These are phyloP conservation scores for Nannizzia gypsea DNA, from an alignment of 2,329 filamentous ascomycete genomes.

Conservation along the genomic window DNA sequence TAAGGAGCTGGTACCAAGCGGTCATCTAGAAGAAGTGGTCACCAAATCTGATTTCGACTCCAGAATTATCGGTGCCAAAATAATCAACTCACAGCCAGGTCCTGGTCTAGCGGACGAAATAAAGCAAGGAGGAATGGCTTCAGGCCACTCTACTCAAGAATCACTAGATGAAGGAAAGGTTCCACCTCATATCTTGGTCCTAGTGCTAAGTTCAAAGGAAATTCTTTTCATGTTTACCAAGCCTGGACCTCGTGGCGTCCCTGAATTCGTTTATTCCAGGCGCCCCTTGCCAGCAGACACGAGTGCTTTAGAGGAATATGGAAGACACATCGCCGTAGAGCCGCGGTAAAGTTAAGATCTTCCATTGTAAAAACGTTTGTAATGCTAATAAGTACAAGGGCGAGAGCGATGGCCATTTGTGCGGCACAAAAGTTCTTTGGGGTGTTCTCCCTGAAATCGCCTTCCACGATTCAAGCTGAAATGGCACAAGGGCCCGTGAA, in stretches of 20 bases:
- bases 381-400: slow-evolving; percentile 23
- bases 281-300: slow-evolving; percentile 48
- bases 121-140: slow-evolving; percentile 14
- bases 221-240: slow-evolving; percentile 64
- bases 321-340: slow-evolving; percentile 64
- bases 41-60: slow-evolving; percentile 67
- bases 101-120: slow-evolving; percentile 26
- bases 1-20: slow-evolving; percentile 56
- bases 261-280: slow-evolving; percentile 51
- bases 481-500: slow-evolving; percentile 40
- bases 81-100: slow-evolving; percentile 51
- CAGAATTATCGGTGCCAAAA: slow-evolving; percentile 64
- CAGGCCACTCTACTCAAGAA: background rate
- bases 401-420: slow-evolving; percentile 53
- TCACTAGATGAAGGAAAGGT: slow-evolving; percentile 23
- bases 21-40: slow-evolving; percentile 62
- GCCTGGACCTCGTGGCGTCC: slow-evolving; percentile 31
- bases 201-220: slow-evolving; percentile 62
- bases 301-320: slow-evolving; percentile 43
- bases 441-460: slow-evolving; percentile 56
- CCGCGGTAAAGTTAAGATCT: slow-evolving; percentile 46
- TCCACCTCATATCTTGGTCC: slow-evolving; percentile 69
- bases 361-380: background rate
- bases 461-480: slow-evolving; percentile 41
- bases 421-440: slow-evolving; percentile 59